Percentiles rank a stretch among this genome's conserved stretches.
These are phyloP conservation scores for Coemansia sp. DNA, from an alignment of 192 early-diverging fungal species.

Conservation along the genomic window DNA sequence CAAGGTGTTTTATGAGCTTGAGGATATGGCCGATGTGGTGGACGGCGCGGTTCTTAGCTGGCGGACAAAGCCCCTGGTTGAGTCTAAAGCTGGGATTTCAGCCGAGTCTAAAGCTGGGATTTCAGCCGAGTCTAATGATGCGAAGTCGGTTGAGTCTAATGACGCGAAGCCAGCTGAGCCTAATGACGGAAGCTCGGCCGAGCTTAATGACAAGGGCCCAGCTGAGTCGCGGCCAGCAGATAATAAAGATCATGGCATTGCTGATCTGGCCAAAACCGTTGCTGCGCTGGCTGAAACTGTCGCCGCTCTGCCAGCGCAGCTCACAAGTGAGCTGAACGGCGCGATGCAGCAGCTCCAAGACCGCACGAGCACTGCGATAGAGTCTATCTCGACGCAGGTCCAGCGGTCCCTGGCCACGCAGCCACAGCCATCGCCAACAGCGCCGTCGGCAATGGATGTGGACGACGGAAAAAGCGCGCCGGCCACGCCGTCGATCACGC, in stretches of 20 bases:
- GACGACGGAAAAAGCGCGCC: neutral
- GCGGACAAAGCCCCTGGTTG: slow-evolving; percentile 16
- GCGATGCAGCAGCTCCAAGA: slow-evolving; percentile 1
- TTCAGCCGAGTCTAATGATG: neutral
- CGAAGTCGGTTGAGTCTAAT: neutral
- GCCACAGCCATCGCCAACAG: neutral
- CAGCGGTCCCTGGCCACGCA: neutral
- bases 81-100: neutral
- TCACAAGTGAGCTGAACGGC: slow-evolving; percentile 46
- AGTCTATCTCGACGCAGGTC: neutral
- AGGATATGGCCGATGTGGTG: slow-evolving; percentile 60
- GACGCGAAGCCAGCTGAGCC: neutral
- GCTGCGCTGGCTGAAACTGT: slow-evolving; percentile 50
- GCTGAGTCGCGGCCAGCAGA: slow-evolving; percentile 1
- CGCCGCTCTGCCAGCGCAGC: slow-evolving; percentile 53
- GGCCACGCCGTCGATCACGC: slow-evolving; percentile 8
- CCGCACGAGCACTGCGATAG: neutral
- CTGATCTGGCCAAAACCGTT: slow-evolving; percentile 3
- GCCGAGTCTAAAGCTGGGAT: neutral
- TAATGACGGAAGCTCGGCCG: neutral
- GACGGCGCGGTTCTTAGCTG: slow-evolving; percentile 54
- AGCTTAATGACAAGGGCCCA: neutral
- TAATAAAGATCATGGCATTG: neutral
- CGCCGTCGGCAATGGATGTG: neutral
- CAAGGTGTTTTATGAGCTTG: slow-evolving; percentile 64